Evolutionary conservation across 495 filamentous ascomycete species (phyloP), one percentile per base, ranked within the genome.

Genomic region (Astrocystis sublimbata): DNA sequence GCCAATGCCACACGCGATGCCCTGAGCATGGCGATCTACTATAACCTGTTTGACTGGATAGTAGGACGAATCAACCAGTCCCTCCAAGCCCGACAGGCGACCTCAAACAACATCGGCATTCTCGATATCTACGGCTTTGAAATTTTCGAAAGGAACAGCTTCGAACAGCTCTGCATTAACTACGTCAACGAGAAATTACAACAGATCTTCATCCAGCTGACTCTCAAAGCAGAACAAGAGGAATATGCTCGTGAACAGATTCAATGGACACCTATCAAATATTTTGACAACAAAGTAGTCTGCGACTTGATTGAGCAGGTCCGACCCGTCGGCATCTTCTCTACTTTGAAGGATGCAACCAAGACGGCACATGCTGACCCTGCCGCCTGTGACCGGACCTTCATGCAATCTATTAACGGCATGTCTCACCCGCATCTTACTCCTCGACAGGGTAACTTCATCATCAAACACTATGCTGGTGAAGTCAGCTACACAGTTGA

Each of bases 111-210:
- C 2, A 94, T 99, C 68, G 94, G 94, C 73, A 98, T 99, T 75
- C 84, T 99, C 51, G 96, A 99, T 83, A 99, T 99, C 63, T 99
- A 99, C 75, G 96, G 96, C 15, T 99, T 99, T 68, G 96, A 99
- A 75, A 99, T 99, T 65, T 99, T 99, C 65, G 94, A 99, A 74
- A 92, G 89, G 76, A 99, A 99, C 78, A 97, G 92, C 61, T 99
- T 99, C 68, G 96, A 99, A 75, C 96, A 99, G 79, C 88, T 99
- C 15, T 99, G 96, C 75, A 99, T 99, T 77, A 99, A 99, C 81
- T 99, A 99, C 71, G 96, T 99, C 71, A 99, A 99, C 77, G 96
- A 99, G 75, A 99, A 99, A 75, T 80, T 99, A 47, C 96, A 99
- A 76, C 96, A 99, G 73, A 99, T 99, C 68, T 99, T 99, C 72